Evolutionary conservation across 129 eudicot genomes (phyloP), one percentile per base, ranked within the genome.

Genomic region (Arctium minus): DNA sequence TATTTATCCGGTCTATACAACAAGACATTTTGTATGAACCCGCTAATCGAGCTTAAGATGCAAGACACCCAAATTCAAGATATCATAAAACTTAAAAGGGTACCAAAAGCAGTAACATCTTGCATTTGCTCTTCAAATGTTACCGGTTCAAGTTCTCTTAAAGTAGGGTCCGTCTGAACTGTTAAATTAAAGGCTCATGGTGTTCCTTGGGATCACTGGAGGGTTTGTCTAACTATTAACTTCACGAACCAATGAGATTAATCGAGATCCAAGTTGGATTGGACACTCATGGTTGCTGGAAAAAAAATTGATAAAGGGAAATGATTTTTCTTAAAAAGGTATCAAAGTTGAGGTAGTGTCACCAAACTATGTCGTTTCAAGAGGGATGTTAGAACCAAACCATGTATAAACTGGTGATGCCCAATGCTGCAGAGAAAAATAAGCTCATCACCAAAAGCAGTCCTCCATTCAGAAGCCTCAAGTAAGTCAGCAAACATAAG

Each of bases 401-500:
- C 15, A 37, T 1, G 1, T 39, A 70, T 4, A 71, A 31, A 39
- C 33, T 4, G 8, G 53, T 65, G 68, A 30, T 12, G 17, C 67
- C 9, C 32, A 12, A 32, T 32, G 37, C 40, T 48, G 70, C 67
- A 31, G 6, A 15, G 42, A 62, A 42, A 35, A 60, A 6, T 30
- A 53, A 72, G 48, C 77, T 70, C 4, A 50, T 12, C 2, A 39
- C 29, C 30, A 79, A 11, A 65, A 71, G 12, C 64, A 79, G 80
- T 84, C 29, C 30, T 7, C 12, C 27, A 84, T 73, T 79, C 40
- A 77, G 68, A 53, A 39, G 82, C 73, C 75, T 72, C 48, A 18
- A 44, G 76, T 79, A 18, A 44, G 76, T 79, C 75, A 40, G 75
- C 60, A 65, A 64, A 72, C 75, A 84, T 37, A 79, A 84, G 38